Evolutionary conservation across 2,329 filamentous ascomycete genomes (phyloP).

Genomic region (Colletotrichum tamarilloi): DNA sequence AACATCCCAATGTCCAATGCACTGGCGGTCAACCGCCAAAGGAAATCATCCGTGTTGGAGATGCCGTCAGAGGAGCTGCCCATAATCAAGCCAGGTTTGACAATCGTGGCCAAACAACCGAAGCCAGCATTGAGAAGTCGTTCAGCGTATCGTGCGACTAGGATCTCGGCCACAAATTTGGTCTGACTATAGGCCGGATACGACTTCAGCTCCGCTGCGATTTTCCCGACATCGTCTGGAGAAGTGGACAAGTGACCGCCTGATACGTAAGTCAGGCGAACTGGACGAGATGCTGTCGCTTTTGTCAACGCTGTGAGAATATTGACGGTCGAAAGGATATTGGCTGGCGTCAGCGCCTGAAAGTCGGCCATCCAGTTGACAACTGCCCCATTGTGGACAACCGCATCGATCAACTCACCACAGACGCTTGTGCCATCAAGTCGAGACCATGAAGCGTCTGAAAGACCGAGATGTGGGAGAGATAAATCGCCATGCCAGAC

Average conservation of each 20-base stretch:
- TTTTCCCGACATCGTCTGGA: neutral
- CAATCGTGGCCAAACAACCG: constrained; percentile 15
- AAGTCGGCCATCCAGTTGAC: constrained; percentile 33
- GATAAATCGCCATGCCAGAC: constrained; percentile 30
- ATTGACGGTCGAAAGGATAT: constrained; percentile 20
- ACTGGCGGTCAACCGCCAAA: constrained; percentile 37
- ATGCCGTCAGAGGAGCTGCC: constrained; percentile 35
- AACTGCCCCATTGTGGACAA: constrained; percentile 30
- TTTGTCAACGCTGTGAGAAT: constrained; percentile 7
- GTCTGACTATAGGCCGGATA: constrained; percentile 38
- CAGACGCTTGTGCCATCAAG: constrained; percentile 10
- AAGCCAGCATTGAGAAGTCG: neutral
- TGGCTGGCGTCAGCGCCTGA: constrained; percentile 8
- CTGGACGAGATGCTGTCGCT: neutral
- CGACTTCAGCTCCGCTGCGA: constrained; percentile 5
- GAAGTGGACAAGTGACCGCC: constrained; percentile 26
- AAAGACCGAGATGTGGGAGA: constrained; percentile 8
- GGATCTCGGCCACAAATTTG: constrained; percentile 39
- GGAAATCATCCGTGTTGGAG: constrained; percentile 40
- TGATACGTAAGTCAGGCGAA: constrained; percentile 20
- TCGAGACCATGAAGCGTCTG: constrained; percentile 3
- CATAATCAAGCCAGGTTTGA: constrained; percentile 41
- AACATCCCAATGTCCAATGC: constrained; percentile 30
- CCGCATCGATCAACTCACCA: constrained; percentile 1
- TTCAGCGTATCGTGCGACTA: constrained; percentile 27